These are phyloP conservation scores for Monosporascus ibericus DNA, from an alignment of 2,329 filamentous ascomycete species.

Conservation along the genomic window DNA sequence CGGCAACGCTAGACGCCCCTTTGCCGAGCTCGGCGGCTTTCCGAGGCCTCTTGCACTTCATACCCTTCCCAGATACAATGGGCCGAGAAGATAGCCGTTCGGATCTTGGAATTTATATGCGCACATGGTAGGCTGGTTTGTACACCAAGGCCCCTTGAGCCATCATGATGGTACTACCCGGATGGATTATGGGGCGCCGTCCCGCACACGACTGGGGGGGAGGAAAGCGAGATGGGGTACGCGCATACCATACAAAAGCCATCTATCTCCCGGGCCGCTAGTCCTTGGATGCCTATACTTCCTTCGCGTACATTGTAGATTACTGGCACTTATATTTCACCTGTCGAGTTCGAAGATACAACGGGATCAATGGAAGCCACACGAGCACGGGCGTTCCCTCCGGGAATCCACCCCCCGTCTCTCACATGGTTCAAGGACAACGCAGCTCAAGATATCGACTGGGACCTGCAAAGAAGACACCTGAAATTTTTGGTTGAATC, in stretches of 20 bases:
- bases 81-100: neutral
- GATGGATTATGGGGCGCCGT: too few species aligned
- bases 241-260: too few species aligned
- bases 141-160: too few species aligned
- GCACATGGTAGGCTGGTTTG: too few species aligned
- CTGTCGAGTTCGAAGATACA: neutral
- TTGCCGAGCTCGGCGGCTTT: conserved; percentile 5
- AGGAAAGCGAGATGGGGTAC: too few species aligned
- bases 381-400: conserved; percentile 27
- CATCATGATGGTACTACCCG: too few species aligned
- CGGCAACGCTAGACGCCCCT: conserved; percentile 4
- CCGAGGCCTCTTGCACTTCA: neutral
- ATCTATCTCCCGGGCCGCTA: too few species aligned
- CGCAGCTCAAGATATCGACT: conserved; percentile 46
- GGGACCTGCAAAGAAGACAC: conserved; percentile 46
- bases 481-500: conserved; percentile 47
- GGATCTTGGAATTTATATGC: too few species aligned
- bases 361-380: neutral
- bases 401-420: conserved; percentile 50
- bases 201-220: too few species aligned
- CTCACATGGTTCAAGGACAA: conserved; percentile 49
- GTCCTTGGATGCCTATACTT: too few species aligned
- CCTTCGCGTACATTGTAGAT: too few species aligned
- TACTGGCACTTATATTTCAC: neutral
- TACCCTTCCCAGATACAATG: neutral